Evolutionary conservation across 2,329 filamentous ascomycete genomes (phyloP).

Genomic region (Aureobasidium sp.): DNA sequence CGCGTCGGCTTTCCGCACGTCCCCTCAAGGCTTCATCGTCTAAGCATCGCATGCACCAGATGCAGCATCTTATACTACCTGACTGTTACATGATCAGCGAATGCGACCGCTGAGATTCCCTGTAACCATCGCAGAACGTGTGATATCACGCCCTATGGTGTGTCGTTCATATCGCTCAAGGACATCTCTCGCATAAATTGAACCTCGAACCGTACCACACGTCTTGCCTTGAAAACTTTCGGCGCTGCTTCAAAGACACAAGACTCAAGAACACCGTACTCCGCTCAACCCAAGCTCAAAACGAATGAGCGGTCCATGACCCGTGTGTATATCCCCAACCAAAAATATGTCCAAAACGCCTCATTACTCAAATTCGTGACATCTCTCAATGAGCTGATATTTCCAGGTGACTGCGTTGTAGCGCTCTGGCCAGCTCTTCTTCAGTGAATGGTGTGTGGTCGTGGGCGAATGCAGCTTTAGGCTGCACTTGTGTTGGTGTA

Average conservation of each 20-base stretch:
- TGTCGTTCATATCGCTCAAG: no score
- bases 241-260: neutral
- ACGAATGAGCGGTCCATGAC: neutral
- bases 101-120: no score
- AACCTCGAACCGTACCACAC: no score
- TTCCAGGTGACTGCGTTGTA: slow-evolving; percentile 35
- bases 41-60: no score
- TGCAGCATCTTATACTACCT: no score
- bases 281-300: neutral
- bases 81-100: no score
- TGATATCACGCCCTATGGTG: no score
- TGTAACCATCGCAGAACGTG: no score
- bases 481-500: neutral
- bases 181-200: no score
- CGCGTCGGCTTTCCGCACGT: no score
- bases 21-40: no score
- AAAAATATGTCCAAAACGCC: neutral
- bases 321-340: neutral
- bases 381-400: slow-evolving; percentile 19
- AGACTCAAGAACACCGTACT: neutral
- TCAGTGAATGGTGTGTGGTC: slow-evolving; percentile 37
- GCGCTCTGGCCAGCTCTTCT: slow-evolving; percentile 39
- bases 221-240: no score
- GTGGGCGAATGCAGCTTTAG: slow-evolving; percentile 21
- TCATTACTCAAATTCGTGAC: slow-evolving; percentile 5